These are phyloP conservation scores for Hagleromyces aurorensis DNA, from an alignment of 805 yeast species.

Conservation along the genomic window DNA sequence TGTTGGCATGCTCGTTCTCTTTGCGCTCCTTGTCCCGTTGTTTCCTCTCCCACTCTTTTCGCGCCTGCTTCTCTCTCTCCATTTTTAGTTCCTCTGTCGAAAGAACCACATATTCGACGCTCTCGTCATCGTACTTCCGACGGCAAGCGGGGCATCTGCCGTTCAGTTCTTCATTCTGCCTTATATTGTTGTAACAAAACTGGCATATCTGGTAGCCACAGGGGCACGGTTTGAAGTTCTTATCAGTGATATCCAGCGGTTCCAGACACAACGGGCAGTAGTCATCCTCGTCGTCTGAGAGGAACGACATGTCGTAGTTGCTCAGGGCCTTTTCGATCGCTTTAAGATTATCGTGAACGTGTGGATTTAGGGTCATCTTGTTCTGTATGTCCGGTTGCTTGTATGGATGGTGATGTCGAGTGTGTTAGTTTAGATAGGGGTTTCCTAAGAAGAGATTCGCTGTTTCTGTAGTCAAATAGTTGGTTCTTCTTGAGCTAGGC, in stretches of 20 bases:
- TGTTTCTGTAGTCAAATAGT: too few relatives aligned
- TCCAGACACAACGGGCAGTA: conserved; percentile 90
- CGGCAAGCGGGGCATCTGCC: conserved; percentile 98
- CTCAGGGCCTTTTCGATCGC: conserved; percentile 27
- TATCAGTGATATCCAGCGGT: conserved; percentile 94
- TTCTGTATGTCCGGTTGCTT: too few relatives aligned
- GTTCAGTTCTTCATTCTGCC: conserved; percentile 90
- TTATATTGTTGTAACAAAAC: conserved; percentile 93
- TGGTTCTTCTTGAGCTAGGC: too few relatives aligned
- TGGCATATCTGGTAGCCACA: conserved; percentile 99
- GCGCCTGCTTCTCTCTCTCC: conserved; percentile 73
- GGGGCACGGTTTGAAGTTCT: conserved; percentile 97
- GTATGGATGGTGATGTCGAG: too few relatives aligned
- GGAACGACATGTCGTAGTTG: conserved; percentile 28
- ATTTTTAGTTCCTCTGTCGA: conserved; percentile 77
- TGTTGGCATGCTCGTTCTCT: conserved; percentile 72
- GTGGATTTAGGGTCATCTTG: conserved; percentile 25
- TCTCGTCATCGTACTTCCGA: conserved; percentile 85
- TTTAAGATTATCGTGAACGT: conserved; percentile 25
- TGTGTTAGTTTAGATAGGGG: too few relatives aligned
- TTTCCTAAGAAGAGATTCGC: too few relatives aligned
- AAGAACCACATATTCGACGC: conserved; percentile 76
- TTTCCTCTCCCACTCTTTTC: conserved; percentile 72
- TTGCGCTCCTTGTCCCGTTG: conserved; percentile 86
- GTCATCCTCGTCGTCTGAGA: conserved; percentile 33